These are phyloP conservation scores for Quercus parvula DNA, from an alignment of 306 rosid species.

Conservation along the genomic window DNA sequence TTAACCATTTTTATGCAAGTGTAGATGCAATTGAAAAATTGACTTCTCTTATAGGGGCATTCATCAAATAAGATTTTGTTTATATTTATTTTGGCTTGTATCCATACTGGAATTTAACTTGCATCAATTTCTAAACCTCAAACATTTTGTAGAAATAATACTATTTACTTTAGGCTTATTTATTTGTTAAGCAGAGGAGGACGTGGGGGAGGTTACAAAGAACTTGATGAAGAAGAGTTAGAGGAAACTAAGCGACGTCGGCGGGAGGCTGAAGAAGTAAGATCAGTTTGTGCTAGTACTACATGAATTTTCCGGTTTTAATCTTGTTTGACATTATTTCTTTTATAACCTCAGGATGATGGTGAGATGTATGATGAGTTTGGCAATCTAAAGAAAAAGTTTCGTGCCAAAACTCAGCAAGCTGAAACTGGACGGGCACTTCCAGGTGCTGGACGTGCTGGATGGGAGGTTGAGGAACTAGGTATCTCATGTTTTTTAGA, in stretches of 20 bases:
- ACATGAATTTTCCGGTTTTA: background rate
- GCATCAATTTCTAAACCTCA: background rate
- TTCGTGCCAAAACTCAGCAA: slow-evolving; percentile 88
- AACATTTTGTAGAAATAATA: slow-evolving; percentile 3
- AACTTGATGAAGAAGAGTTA: slow-evolving; percentile 96
- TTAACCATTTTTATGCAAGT: background rate
- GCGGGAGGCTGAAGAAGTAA: slow-evolving; percentile 91
- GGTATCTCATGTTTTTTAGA: slow-evolving; percentile 44
- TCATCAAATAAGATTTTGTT: background rate
- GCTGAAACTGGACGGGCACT: slow-evolving; percentile 68
- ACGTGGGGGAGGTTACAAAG: slow-evolving; percentile 98
- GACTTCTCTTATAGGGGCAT: background rate
- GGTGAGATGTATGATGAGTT: slow-evolving; percentile 98
- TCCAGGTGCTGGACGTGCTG: slow-evolving; percentile 99
- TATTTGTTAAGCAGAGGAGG: slow-evolving; percentile 72
- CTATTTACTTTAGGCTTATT: slow-evolving; percentile 18
- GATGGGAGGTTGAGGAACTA: slow-evolving; percentile 98
- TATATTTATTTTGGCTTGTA: background rate
- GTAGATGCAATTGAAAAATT: background rate
- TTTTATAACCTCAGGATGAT: slow-evolving; percentile 62
- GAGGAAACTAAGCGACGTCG: slow-evolving; percentile 95
- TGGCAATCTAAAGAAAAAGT: slow-evolving; percentile 97
- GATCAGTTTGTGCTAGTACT: slow-evolving; percentile 27
- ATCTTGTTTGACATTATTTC: slow-evolving; percentile 15
- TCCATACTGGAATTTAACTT: background rate